Percentiles rank a stretch among this genome's conserved stretches.
Conservation (phyloP, 345 rosid genomes). For the Gossypium arboreum region DNA sequence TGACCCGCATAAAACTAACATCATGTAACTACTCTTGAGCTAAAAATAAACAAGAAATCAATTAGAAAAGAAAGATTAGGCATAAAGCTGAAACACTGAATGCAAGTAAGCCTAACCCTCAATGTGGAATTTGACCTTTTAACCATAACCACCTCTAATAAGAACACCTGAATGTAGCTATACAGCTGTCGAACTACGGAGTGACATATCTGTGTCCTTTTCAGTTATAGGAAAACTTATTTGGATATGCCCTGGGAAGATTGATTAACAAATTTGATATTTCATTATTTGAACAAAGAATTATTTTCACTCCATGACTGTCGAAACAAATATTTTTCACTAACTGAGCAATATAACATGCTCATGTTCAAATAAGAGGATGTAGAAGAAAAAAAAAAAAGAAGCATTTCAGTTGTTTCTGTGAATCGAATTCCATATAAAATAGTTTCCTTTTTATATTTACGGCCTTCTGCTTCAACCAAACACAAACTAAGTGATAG, state of each 20-base stretch:
- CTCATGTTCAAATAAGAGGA: background rate
- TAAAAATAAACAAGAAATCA: background rate
- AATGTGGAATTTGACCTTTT: background rate
- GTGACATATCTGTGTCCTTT: background rate
- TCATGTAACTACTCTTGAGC: background rate
- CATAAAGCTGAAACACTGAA: background rate
- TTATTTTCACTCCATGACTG: background rate
- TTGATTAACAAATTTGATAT: background rate
- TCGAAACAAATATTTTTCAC: background rate
- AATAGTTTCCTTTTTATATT: background rate
- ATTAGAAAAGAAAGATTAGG: background rate
- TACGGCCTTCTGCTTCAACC: background rate
- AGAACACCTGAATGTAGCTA: background rate
- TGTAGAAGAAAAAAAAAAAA: background rate
- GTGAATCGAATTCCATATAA: background rate
- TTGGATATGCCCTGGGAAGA: background rate
- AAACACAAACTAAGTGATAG: background rate
- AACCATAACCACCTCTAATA: background rate
- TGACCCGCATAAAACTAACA: background rate
- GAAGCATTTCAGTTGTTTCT: background rate
- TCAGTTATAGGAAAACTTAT: background rate
- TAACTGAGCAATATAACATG: background rate
- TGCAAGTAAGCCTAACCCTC: slow-evolving; percentile 1
- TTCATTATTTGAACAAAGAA: background rate
- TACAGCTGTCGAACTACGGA: background rate